Evolutionary conservation across 2,329 filamentous ascomycete species (phyloP).

Genomic region (Pseudogymnoascus sp.): DNA sequence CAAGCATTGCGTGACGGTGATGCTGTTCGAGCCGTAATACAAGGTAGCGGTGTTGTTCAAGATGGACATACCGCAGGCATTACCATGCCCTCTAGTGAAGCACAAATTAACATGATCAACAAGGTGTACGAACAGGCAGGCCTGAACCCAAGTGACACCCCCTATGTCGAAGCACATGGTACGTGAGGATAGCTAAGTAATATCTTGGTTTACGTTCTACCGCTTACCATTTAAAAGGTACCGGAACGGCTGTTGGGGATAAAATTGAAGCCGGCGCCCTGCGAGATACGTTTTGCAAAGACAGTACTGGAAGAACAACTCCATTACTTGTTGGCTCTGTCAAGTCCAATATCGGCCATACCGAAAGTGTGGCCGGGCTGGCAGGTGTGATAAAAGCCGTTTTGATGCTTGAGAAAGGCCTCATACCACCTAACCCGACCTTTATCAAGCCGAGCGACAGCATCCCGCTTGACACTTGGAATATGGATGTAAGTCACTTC

Average conservation of each 20-base stretch:
- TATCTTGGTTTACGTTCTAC: too few relatives aligned
- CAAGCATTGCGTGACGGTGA: constrained; percentile 35
- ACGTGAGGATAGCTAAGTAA: too few relatives aligned
- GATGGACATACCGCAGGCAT: constrained; percentile 38
- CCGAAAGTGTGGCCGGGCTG: constrained; percentile 19
- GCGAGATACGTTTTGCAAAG: constrained; percentile 15
- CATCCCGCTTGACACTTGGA: neutral
- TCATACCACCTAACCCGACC: constrained; percentile 23
- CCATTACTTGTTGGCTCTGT: neutral
- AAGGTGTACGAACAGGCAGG: constrained; percentile 23
- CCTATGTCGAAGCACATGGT: constrained; percentile 14
- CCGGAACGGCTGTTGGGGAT: constrained; percentile 11
- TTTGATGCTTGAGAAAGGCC: constrained; percentile 24
- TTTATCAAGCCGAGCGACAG: constrained; percentile 23
- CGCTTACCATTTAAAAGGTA: neutral
- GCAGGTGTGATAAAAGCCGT: constrained; percentile 20
- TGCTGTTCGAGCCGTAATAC: constrained; percentile 35
- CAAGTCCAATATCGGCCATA: constrained; percentile 18
- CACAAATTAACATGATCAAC: constrained; percentile 29
- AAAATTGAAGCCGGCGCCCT: constrained; percentile 12
- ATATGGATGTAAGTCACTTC: neutral
- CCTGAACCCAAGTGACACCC: constrained; percentile 9
- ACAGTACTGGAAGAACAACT: constrained; percentile 1
- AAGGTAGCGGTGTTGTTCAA: constrained; percentile 33
- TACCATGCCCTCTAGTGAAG: constrained; percentile 31